Evolutionary conservation across 2,329 filamentous ascomycete species (phyloP), one percentile per base, ranked within the genome.

Genomic region (Paraphaeosphaeria minitans): DNA sequence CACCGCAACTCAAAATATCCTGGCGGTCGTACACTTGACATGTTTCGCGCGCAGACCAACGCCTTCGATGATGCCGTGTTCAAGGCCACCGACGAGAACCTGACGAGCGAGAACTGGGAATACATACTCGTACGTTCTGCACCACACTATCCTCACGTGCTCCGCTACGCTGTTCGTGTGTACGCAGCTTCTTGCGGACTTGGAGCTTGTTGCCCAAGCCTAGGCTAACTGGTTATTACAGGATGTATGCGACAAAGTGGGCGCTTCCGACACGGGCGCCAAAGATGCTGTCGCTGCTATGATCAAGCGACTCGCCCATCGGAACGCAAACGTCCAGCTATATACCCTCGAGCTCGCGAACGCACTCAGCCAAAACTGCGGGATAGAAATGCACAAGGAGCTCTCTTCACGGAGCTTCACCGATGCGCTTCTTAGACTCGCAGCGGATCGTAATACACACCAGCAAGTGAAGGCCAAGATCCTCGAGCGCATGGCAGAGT

Each of bases 391-490:
- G 79, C 93, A 97, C 80, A 90, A 91, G 77, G 93, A 97, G 79
- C 83, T 97, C 59, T 90, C 93, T 31, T 95, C 91, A 66, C 89
- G 93, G 70, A 93, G 92, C 75, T 97, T 97, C 76, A 99, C 95
- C 65, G 95, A 99, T 75, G 92, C 94, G 59, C 83, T 99, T 49
- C 83, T 98, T 63, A 89, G 95, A 73, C 85, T 99, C 59, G 93
- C 95, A 64, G 92, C 89, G 80, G 95, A 99, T 78, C 87, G 93
- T 56, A 99, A 96, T 77, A 97, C 94, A 53, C 95, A 98, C 77
- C 89, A 90, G 74, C 92, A 97, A 77, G 95, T 99, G 75, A 98
- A 98, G 80, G 87, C 92, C 64, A 98, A 97, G 85, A 97, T 99
- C 65, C 80, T 98, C 59, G 94, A 98, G 82, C 88, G 93, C 66